These are phyloP conservation scores for Chara braunii DNA, from an alignment of 139 green algal genomes.

Conservation along the genomic window DNA sequence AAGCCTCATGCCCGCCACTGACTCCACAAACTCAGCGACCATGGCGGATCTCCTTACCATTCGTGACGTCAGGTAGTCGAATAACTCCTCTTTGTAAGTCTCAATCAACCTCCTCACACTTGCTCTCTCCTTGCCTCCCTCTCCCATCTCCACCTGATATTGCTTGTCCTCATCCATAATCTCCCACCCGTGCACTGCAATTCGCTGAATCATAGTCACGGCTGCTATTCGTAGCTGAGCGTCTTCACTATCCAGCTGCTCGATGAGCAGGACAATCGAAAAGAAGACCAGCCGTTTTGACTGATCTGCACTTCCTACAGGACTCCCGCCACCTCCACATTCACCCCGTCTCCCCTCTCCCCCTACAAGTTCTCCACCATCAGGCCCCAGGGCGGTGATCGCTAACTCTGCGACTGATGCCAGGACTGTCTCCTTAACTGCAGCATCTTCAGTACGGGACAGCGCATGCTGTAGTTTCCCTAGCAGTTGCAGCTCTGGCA, in stretches of 20 bases:
- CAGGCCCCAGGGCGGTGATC: no score
- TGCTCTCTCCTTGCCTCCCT: background rate
- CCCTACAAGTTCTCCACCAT: no score
- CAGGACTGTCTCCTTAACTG: no score
- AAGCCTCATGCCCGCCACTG: slow-evolving; percentile 6
- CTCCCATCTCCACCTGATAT: background rate
- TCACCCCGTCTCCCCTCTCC: no score
- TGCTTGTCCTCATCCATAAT: background rate
- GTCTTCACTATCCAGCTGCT: slow-evolving; percentile 14
- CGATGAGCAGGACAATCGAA: slow-evolving; percentile 2
- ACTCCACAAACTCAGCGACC: slow-evolving; percentile 16
- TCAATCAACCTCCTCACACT: slow-evolving; percentile 17
- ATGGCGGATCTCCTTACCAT: slow-evolving; percentile 10
- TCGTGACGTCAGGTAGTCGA: slow-evolving; percentile 16
- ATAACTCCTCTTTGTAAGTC: slow-evolving; percentile 23
- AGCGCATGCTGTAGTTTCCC: no score
- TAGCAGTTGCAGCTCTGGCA: no score
- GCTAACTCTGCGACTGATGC: no score
- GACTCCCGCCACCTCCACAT: no score
- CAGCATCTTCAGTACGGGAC: no score
- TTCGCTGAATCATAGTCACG: background rate
- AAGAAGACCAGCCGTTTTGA: background rate
- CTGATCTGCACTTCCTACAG: background rate
- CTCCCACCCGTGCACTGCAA: background rate
- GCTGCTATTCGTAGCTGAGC: background rate